Conservation (phyloP, 108 stramenopile species). For the Parmales sp. region DNA sequence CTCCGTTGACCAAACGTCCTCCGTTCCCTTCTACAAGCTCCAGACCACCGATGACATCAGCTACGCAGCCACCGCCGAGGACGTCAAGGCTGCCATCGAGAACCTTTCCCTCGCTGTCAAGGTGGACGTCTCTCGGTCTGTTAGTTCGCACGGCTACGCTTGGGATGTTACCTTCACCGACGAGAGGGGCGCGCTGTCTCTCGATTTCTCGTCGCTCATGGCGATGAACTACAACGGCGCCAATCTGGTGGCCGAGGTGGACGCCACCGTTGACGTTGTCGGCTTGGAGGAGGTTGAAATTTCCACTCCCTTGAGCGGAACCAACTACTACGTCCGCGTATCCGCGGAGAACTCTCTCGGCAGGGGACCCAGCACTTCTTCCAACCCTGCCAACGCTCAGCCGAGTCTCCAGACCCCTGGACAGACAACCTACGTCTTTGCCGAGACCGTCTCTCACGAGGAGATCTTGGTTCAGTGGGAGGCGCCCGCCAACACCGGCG, state of each 20-base stretch:
- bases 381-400: constrained; percentile 30
- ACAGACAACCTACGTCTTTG: constrained; percentile 28
- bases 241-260: constrained; percentile 24
- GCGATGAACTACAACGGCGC: constrained; percentile 35
- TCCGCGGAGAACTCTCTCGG: constrained; percentile 51
- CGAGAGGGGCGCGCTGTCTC: constrained; percentile 1
- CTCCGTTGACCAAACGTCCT: neutral
- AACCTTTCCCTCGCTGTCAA: constrained; percentile 39
- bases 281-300: constrained; percentile 34
- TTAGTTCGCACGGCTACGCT: constrained; percentile 43
- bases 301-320: constrained; percentile 16
- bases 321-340: constrained; percentile 42
- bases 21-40: constrained; percentile 53
- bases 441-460: constrained; percentile 37
- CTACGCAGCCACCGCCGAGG: constrained; percentile 44
- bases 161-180: constrained; percentile 48
- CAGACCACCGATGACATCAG: constrained; percentile 56
- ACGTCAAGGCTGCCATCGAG: constrained; percentile 62
- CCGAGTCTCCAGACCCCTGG: constrained; percentile 26
- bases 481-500: constrained; percentile 41
- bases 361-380: constrained; percentile 24
- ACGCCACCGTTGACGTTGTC: constrained; percentile 34
- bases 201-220: constrained; percentile 20
- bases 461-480: constrained; percentile 59
- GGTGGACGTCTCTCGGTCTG: constrained; percentile 45